Conservation (phyloP, 441 rosid genomes). For the Erodium trifolium region DNA sequence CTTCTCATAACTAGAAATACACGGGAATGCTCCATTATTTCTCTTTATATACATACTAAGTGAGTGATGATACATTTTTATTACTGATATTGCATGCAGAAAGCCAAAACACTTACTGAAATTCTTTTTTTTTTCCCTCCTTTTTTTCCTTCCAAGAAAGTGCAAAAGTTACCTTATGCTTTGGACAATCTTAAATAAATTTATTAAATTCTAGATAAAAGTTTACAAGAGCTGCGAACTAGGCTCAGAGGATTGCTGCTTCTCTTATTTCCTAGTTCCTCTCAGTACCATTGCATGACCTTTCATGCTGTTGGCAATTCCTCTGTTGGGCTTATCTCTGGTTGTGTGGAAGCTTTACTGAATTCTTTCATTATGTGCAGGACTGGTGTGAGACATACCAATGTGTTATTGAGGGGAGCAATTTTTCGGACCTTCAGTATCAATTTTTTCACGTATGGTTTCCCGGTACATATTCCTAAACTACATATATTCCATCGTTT, state of each 20-base stretch:
- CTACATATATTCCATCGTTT: slow-evolving; percentile 14
- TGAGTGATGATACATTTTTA: background rate
- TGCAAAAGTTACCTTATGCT: background rate
- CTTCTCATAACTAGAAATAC: background rate
- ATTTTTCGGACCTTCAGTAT: slow-evolving; percentile 93
- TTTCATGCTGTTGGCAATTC: background rate
- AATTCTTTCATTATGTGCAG: slow-evolving; percentile 41
- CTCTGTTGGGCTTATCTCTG: slow-evolving; percentile 9
- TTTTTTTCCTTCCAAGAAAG: background rate
- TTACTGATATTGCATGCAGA: background rate
- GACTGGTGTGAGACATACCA: slow-evolving; percentile 89
- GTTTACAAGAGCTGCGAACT: slow-evolving; percentile 1
- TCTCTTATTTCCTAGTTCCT: background rate
- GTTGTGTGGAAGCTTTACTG: slow-evolving; percentile 22
- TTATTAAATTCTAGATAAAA: background rate
- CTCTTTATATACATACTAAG: background rate
- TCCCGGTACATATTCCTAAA: slow-evolving; percentile 66
- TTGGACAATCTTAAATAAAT: background rate
- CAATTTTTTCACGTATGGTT: slow-evolving; percentile 98
- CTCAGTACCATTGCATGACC: background rate
- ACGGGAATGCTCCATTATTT: background rate
- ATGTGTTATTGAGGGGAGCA: slow-evolving; percentile 78
- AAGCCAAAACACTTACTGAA: background rate
- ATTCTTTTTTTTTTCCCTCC: background rate
- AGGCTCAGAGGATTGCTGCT: background rate